phyloP scores from a whole-genome alignment of 2,329 filamentous ascomycete genomes.

The Clarireedia monteithiana region DNA sequence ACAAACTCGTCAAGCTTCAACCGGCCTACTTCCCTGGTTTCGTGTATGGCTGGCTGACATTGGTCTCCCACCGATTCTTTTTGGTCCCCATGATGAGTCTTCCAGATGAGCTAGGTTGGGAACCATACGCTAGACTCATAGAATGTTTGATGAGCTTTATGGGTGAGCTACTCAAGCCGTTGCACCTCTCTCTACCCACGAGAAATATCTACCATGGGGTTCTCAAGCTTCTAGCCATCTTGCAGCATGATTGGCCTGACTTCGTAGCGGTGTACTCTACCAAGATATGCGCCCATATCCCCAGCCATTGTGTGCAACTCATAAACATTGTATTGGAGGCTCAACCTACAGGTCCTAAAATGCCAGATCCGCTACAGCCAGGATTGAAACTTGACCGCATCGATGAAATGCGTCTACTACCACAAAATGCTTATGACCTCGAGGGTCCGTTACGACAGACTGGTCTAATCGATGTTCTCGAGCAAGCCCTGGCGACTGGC shows the following conservation, averaged over 20 bases:
- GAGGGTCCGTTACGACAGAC: constrained; percentile 41
- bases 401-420: constrained; percentile 64
- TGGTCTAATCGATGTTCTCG: constrained; percentile 51
- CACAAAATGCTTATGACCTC: constrained; percentile 56
- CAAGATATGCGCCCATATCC: constrained; percentile 72
- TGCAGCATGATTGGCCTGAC: constrained; percentile 92
- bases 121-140: constrained; percentile 64
- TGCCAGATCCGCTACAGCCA: constrained; percentile 64
- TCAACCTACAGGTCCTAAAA: constrained; percentile 63
- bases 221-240: constrained; percentile 71
- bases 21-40: constrained; percentile 76
- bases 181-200: constrained; percentile 58
- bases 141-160: constrained; percentile 66
- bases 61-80: constrained; percentile 80
- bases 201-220: constrained; percentile 82
- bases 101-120: constrained; percentile 66
- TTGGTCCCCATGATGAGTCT: constrained; percentile 68
- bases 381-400: constrained; percentile 70
- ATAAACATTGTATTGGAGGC: constrained; percentile 83
- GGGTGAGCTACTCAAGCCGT: constrained; percentile 69
- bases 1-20: constrained; percentile 64
- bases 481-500: constrained; percentile 51
- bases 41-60: constrained; percentile 72
- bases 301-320: constrained; percentile 76
- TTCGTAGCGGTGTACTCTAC: constrained; percentile 86